phyloP scores from a whole-genome alignment of 1,284 basidiomycete genomes.

The Leccinum subfulvum region DNA sequence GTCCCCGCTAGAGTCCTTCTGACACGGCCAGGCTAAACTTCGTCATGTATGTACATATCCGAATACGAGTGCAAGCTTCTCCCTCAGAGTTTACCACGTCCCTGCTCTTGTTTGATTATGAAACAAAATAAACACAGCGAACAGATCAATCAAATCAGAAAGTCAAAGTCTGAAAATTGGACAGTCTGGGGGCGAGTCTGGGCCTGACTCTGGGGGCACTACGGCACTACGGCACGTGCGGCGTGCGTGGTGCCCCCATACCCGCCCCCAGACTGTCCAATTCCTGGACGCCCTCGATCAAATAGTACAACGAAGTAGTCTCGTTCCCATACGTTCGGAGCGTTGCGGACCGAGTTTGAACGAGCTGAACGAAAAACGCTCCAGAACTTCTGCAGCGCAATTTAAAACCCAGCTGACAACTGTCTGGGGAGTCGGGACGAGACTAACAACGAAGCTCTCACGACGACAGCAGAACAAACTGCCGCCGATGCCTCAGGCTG shows the following conservation, averaged over 20 bases:
- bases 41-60: neutral
- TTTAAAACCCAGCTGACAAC: neutral
- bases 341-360: too few relatives aligned
- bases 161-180: too few relatives aligned
- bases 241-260: too few relatives aligned
- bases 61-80: neutral
- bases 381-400: neutral
- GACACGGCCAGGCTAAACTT: too few relatives aligned
- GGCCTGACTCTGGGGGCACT: too few relatives aligned
- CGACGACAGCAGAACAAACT: neutral
- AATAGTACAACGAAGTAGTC: neutral
- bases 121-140: neutral
- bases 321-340: neutral
- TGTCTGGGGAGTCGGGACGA: neutral
- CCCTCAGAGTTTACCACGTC: neutral
- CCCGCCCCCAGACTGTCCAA: too few relatives aligned
- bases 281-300: too few relatives aligned
- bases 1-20: too few relatives aligned
- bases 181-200: too few relatives aligned
- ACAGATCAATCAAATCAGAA: neutral
- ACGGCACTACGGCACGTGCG: too few relatives aligned
- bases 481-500: neutral
- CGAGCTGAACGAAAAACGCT: too few relatives aligned
- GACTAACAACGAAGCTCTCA: neutral
- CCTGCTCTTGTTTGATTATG: neutral